Base-by-base conservation (phyloP, 306 rosid species). In the Purshia tridentata region DNA sequence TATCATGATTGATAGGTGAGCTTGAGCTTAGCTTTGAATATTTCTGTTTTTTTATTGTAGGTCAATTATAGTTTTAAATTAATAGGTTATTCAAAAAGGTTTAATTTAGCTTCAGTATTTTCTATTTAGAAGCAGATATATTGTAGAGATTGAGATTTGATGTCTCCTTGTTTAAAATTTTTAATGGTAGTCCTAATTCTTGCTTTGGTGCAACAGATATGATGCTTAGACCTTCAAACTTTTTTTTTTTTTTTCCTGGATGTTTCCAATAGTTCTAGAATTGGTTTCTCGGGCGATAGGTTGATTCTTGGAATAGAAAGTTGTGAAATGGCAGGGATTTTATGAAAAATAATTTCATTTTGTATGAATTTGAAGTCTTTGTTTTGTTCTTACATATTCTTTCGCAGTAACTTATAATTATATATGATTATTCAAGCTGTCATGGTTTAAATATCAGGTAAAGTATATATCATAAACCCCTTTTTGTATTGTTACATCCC, bases 1-100 rank as follows among this genome's bases (percentile, higher is more conserved):
- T 71, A 76, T 81, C 37, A 91, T 94, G 92, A 88, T 94, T 83
- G 98, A 94, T 66, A 88, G 97, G 96, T 94, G 22, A 76, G 55
- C 39, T 61, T 78, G 2, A 20, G 58, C 20, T 47, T 48, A 39
- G 61, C 9, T 59, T 75, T n/a, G 1, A 1, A 35, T 40, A 7
- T 57, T 54, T 48, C 56, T 9, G 11, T 14, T 44, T 29, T 10
- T 72, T 51, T 18, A 52, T 35, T 51, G 11, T 29, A 62, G 39
- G 20, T 12, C 39, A 11, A 23, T 20, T 51, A 9, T 56, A 39
- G 18, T 66, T 42, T 54, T 13, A 49, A 67, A 73, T 62, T 39
- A 2, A 15, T 22, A 66, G 22, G 69, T 53, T 44, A 42, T 3
- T 67, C 37, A 13, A 3, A 16, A 1, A 6, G n/a, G 7, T 9